Evolutionary conservation across 2,329 filamentous ascomycete species (phyloP), one percentile per base, ranked within the genome.

Genomic region (Cercospora sojina): DNA sequence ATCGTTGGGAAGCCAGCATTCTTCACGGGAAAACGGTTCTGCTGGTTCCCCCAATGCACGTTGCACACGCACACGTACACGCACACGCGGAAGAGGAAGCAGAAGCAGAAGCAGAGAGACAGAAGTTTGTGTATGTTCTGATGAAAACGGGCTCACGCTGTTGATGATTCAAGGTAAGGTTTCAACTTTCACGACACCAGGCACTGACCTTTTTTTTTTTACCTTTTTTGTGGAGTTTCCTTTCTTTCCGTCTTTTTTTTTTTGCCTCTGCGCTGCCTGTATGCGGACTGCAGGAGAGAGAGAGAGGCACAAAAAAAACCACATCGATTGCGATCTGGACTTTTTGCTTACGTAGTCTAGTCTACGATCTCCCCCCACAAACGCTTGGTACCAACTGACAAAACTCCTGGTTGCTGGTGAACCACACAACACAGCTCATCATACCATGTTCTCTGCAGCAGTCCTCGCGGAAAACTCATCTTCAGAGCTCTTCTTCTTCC

Each of bases 391-490:
- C 41, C 41, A 47, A 47, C 41, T 47, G 41, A 47, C 41, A 47
- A 38, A 47, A 47, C 41, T 47, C 41, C 41, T 47, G 35, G 35
- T 3, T 47, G 18, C 41, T 47, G 35, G 35, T 3, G 41, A 47
- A 47, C 51, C 23, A n/a, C n/a, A n/a, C n/a, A n/a, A n/a, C n/a
- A n/a, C n/a, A 57, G 4, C 49, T 49, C 51, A 69, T 49, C 51
- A 69, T 53, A 67, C 67, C 65, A 67, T 69, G 41, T 64, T 57
- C 32, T 70, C 66, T 38, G 61, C 62, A 5, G 61, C 62, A 5
- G 27, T 29, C 31, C 10, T 31, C 12, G 51, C 23, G 29, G 51
- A 10, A 13, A 38, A 38, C 0, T n/a, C 51, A 13, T 62, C 59
- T 47, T 47, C 41, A 23, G 59, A 55, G 62, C 62, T 69, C 49